Percentiles rank a stretch among this genome's conserved stretches.
phyloP scores from a whole-genome alignment of 768 basidiomycete genomes.

The Boletus eberwhitei region DNA sequence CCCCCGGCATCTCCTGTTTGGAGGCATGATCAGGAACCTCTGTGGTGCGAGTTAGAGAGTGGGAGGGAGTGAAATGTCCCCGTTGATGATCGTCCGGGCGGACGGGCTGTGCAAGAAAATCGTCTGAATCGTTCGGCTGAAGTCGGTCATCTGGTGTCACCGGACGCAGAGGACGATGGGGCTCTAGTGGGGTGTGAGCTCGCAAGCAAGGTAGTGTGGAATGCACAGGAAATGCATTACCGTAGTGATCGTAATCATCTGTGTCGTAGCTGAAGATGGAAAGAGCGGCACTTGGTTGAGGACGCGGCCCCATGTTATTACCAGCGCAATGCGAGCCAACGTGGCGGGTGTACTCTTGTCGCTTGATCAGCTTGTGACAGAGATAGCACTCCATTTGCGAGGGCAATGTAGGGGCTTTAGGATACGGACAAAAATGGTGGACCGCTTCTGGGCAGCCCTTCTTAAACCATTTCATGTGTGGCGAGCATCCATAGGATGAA shows the following conservation, averaged over 20 bases:
- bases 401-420: not conserved
- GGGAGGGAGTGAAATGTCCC: not conserved
- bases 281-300: not conserved
- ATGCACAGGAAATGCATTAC: not conserved
- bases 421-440: not conserved
- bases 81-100: not conserved
- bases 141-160: not conserved
- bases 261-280: not conserved
- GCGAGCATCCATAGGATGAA: not conserved
- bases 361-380: slow-evolving; percentile 11
- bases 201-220: not conserved
- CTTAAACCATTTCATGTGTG: not conserved
- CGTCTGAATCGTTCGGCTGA: not conserved
- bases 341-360: slow-evolving; percentile 13
- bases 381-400: slow-evolving; percentile 16
- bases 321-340: slow-evolving; percentile 3
- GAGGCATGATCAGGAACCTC: not conserved
- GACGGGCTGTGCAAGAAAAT: not conserved
- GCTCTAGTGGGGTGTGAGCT: not conserved
- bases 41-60: not conserved
- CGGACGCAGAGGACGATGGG: not conserved
- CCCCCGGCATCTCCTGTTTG: not conserved
- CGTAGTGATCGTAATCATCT: not conserved
- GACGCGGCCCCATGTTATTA: not conserved
- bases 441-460: not conserved